Evolutionary conservation across 2,329 filamentous ascomycete genomes (phyloP).

Genomic region (Clonostachys solani): DNA sequence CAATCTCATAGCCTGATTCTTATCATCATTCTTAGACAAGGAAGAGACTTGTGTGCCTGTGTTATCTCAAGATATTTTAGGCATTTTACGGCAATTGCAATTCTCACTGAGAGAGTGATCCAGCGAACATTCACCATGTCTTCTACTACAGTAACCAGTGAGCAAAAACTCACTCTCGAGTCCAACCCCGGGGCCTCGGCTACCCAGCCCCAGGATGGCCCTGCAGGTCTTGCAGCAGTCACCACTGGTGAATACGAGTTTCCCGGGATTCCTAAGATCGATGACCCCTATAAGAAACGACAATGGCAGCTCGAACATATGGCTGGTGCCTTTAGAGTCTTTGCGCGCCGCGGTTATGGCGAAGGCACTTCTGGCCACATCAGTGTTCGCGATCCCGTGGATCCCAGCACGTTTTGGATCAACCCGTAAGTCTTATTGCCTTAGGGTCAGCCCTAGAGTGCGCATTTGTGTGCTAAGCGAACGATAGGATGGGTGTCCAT

Average conservation of each 20-base stretch:
- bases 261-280: slow-evolving; percentile 51
- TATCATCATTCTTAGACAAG: no score
- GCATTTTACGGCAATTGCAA: no score
- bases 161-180: neutral
- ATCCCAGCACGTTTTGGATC: slow-evolving; percentile 58
- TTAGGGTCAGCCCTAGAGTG: neutral
- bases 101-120: neutral
- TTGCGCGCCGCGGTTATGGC: slow-evolving; percentile 40
- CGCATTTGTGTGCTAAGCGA: neutral
- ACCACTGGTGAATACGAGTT: slow-evolving; percentile 25
- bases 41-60: no score
- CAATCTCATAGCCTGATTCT: no score
- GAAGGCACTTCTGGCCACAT: slow-evolving; percentile 66
- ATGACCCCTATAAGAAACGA: slow-evolving; percentile 33
- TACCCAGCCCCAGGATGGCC: neutral
- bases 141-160: neutral
- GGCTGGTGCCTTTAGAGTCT: slow-evolving; percentile 41
- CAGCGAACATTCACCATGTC: neutral
- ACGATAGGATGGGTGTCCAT: slow-evolving; percentile 44
- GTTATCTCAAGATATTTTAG: no score
- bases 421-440: slow-evolving; percentile 37
- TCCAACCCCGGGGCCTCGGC: neutral
- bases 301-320: slow-evolving; percentile 33
- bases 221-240: neutral
- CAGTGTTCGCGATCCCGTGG: slow-evolving; percentile 56